These are phyloP conservation scores for Leucocoprinus birnbaumii DNA, from an alignment of 768 basidiomycete genomes.

Conservation along the genomic window DNA sequence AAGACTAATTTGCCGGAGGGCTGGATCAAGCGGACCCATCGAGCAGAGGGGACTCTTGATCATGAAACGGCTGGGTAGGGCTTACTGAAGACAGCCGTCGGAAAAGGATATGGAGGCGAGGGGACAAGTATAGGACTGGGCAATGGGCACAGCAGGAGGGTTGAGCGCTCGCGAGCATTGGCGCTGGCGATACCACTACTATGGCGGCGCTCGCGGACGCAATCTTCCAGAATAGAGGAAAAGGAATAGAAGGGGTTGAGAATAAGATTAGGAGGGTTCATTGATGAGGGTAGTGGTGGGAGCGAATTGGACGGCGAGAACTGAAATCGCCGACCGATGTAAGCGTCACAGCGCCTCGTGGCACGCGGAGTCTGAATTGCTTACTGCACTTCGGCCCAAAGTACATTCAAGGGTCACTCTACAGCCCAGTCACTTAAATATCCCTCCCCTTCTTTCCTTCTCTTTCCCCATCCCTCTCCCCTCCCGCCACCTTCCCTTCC, in stretches of 20 bases:
- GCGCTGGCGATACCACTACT: constrained; percentile 12
- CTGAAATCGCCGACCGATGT: constrained; percentile 11
- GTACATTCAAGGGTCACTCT: constrained; percentile 5
- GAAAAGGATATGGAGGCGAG: not conserved
- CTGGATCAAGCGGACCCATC: not conserved
- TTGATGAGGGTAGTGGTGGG: constrained; percentile 11
- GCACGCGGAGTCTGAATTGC: constrained; percentile 14
- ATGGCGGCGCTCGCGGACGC: constrained; percentile 10
- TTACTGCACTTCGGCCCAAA: constrained; percentile 9
- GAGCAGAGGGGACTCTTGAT: not conserved
- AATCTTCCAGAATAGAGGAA: not conserved
- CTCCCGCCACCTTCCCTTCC: constrained; percentile 1
- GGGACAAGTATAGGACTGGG: constrained; percentile 5
- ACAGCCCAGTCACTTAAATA: constrained; percentile 12
- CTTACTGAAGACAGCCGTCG: not conserved
- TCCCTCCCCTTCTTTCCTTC: constrained; percentile 16
- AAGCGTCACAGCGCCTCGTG: constrained; percentile 21
- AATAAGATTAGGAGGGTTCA: constrained; percentile 9
- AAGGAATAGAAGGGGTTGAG: not conserved
- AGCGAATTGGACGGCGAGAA: constrained; percentile 9
- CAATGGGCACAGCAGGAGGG: not conserved
- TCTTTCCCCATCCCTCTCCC: constrained; percentile 27
- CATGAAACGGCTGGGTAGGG: not conserved
- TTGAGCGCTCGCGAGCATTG: not conserved
- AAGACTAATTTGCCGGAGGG: constrained; percentile 10